phyloP scores from a whole-genome alignment of 2,329 filamentous ascomycete genomes.

The Hypoxylon sp. region DNA sequence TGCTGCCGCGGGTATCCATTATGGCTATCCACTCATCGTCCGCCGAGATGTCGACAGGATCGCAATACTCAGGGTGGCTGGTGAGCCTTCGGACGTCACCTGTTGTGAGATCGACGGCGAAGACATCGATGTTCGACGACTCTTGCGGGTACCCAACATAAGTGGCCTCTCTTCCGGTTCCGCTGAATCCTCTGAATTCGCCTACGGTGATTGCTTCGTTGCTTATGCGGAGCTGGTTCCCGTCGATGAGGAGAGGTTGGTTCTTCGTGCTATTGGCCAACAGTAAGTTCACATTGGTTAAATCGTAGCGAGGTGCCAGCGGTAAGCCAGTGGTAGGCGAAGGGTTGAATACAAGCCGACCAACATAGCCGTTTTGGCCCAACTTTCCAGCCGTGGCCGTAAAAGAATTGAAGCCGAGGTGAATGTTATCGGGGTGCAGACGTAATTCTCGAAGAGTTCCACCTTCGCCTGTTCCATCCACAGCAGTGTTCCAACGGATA shows the following conservation, averaged over 20 bases:
- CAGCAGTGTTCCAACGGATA: slow-evolving; percentile 54
- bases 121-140: slow-evolving; percentile 61
- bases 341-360: slow-evolving; percentile 58
- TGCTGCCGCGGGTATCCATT: slow-evolving; percentile 59
- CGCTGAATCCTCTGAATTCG: slow-evolving; percentile 61
- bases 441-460: slow-evolving; percentile 58
- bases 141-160: slow-evolving; percentile 58
- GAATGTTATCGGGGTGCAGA: slow-evolving; percentile 60
- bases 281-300: slow-evolving; percentile 56
- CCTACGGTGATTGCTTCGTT: slow-evolving; percentile 55
- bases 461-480: slow-evolving; percentile 52
- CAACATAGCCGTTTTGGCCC: slow-evolving; percentile 53
- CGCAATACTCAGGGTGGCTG: slow-evolving; percentile 59
- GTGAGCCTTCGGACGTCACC: slow-evolving; percentile 59
- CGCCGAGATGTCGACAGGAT: slow-evolving; percentile 58
- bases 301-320: slow-evolving; percentile 55
- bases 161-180: slow-evolving; percentile 57
- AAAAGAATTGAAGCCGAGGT: slow-evolving; percentile 60
- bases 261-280: slow-evolving; percentile 42
- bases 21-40: slow-evolving; percentile 60
- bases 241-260: slow-evolving; percentile 45
- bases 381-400: slow-evolving; percentile 45
- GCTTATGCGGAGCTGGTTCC: slow-evolving; percentile 51
- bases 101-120: slow-evolving; percentile 57
- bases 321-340: slow-evolving; percentile 51